Base-by-base conservation (phyloP, 202 grass and related monocot genomes). In the Carex arenaria region DNA sequence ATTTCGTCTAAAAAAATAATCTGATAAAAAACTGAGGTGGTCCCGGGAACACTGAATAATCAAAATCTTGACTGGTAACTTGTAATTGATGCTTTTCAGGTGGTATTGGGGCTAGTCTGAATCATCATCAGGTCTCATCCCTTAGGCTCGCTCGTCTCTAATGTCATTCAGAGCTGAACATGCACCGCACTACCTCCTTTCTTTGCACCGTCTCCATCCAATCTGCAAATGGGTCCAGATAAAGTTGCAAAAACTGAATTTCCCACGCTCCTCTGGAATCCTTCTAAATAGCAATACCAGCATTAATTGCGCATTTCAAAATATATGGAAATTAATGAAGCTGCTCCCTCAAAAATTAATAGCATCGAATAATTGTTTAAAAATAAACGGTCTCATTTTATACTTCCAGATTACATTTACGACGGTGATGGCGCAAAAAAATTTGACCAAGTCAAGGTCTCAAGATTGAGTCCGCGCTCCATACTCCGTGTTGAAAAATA, bases 61-160 rank as follows among this genome's bases (percentile, higher is more conserved):
- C 47, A 31, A 69, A 67, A 19, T 69, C 36, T 69, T 74, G 47
- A 74, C 71, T 74, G 71, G 45, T 74, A 9, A 74, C 3, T n/a
- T 3, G 70, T 52, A 73, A 53, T 74, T 54, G 47, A 28, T 74
- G 71, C 47, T 54, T 74, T 74, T 74, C 71, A 74, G 71, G 47
- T 74, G 12, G 13, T 45, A 22, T 49, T 47, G 64, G 64, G 64
- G 26, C 60, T 62, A 23, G 23, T 31, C 62, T 31, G 45, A 49
- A 49, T 49, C 45, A 49, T 49, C 45, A 49, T 11, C 10, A 49
- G 10, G 10, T 4, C 54, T 56, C 15, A 56, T 4, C 18, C 17
- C 14, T 6, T n/a, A 19, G 56, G 56, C 18, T n/a, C 17, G 56
- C 18, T n/a, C 17, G 19, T 59, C 14, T 59, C 56, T 59, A 64